phyloP scores from a whole-genome alignment of 2,329 filamentous ascomycete species.

The Trichophyton simii region DNA sequence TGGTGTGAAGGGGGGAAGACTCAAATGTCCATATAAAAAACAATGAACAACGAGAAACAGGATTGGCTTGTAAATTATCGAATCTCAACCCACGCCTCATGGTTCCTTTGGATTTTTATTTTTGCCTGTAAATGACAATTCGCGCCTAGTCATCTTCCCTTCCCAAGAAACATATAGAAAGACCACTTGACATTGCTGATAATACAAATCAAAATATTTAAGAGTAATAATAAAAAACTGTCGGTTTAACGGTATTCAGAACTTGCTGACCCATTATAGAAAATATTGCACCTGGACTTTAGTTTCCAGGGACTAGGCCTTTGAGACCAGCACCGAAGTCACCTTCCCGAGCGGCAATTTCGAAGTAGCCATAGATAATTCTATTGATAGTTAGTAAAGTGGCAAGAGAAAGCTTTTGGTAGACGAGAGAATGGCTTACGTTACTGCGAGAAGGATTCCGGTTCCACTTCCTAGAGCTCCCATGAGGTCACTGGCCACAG shows the following conservation, averaged over 20 bases:
- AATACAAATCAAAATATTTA: slow-evolving; percentile 11
- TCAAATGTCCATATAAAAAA: neutral
- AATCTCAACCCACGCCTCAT: neutral
- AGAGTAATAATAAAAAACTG: neutral
- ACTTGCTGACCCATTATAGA: neutral
- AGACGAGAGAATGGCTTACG: slow-evolving; percentile 50
- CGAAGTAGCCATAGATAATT: slow-evolving; percentile 99
- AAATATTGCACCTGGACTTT: slow-evolving; percentile 12
- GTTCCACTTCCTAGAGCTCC: slow-evolving; percentile 93
- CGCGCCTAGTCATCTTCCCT: slow-evolving; percentile 4
- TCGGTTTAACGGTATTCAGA: neutral
- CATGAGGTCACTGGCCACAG: slow-evolving; percentile 87
- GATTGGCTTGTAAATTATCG: slow-evolving; percentile 2
- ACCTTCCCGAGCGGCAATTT: slow-evolving; percentile 97
- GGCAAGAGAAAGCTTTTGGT: slow-evolving; percentile 24
- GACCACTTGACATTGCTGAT: slow-evolving; percentile 8
- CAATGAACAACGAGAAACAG: neutral
- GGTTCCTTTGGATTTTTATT: slow-evolving; percentile 2
- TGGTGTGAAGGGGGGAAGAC: neutral
- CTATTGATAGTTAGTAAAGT: slow-evolving; percentile 34
- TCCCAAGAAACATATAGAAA: neutral
- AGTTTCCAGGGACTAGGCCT: slow-evolving; percentile 47
- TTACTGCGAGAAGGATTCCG: slow-evolving; percentile 94
- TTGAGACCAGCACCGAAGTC: slow-evolving; percentile 66
- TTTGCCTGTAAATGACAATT: slow-evolving; percentile 5